Conservation (phyloP, 2,329 filamentous ascomycete species). For the Alternaria consortialis region DNA sequence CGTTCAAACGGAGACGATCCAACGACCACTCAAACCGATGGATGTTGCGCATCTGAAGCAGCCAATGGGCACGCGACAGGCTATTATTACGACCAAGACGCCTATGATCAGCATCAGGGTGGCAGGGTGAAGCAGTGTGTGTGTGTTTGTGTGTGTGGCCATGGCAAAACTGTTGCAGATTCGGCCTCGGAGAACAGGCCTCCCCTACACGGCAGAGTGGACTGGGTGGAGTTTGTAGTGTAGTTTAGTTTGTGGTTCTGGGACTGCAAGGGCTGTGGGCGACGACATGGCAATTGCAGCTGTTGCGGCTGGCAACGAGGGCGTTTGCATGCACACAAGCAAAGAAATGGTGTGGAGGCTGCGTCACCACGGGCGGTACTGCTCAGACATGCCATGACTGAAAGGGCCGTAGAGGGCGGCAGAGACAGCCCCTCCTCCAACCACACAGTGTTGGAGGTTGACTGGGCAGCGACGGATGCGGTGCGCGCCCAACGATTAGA, state of each 20-base stretch:
- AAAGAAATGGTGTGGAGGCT: slow-evolving; percentile 13
- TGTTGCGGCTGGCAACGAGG: slow-evolving; percentile 6
- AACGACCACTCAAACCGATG: slow-evolving; percentile 20
- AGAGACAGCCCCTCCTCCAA: slow-evolving; percentile 11
- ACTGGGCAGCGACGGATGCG: slow-evolving; percentile 21
- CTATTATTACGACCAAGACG: slow-evolving; percentile 15
- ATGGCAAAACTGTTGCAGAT: slow-evolving; percentile 8
- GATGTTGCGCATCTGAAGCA: slow-evolving; percentile 27
- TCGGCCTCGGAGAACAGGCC: slow-evolving; percentile 13
- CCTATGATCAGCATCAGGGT: slow-evolving; percentile 16
- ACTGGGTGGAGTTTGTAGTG: not conserved
- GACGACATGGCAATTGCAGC: not conserved
- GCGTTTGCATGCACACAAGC: slow-evolving; percentile 15
- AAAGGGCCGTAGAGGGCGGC: slow-evolving; percentile 2
- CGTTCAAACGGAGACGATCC: slow-evolving; percentile 13
- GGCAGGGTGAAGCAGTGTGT: slow-evolving; percentile 3
- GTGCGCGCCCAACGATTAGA: slow-evolving; percentile 38
- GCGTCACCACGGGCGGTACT: slow-evolving; percentile 16
- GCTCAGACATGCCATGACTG: not conserved
- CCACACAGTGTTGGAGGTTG: slow-evolving; percentile 8
- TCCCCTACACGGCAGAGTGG: not conserved
- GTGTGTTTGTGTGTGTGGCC: not conserved
- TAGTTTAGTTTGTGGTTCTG: not conserved
- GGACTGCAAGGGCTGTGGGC: not conserved
- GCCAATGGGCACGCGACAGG: slow-evolving; percentile 13